These are phyloP conservation scores for Ustilago loliicola DNA, from an alignment of 1,284 basidiomycete species.

Conservation along the genomic window DNA sequence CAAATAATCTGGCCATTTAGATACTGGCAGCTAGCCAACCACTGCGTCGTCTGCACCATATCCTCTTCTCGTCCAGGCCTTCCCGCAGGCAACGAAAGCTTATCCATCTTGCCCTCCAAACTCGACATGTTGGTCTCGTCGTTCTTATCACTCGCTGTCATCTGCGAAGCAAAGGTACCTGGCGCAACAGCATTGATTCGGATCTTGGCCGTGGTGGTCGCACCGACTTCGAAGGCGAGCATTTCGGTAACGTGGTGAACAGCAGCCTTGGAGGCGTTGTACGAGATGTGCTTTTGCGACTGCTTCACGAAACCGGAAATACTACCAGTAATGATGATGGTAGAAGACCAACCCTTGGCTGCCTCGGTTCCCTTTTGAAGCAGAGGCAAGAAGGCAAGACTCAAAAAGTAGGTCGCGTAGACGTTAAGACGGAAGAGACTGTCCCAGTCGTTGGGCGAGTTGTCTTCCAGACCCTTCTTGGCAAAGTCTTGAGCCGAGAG, in stretches of 20 bases:
- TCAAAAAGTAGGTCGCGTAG: slow-evolving; percentile 50
- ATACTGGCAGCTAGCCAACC: slow-evolving; percentile 51
- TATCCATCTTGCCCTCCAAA: slow-evolving; percentile 49
- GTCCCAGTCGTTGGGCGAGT: slow-evolving; percentile 61
- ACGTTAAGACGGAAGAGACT: slow-evolving; percentile 56
- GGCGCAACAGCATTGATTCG: slow-evolving; percentile 63
- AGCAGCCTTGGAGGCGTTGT: slow-evolving; percentile 60
- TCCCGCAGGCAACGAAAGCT: slow-evolving; percentile 50
- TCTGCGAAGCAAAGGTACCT: slow-evolving; percentile 58
- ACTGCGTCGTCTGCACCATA: slow-evolving; percentile 57
- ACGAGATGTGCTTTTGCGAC: slow-evolving; percentile 54
- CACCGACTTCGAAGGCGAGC: slow-evolving; percentile 51
- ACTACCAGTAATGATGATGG: slow-evolving; percentile 47
- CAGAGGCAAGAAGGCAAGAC: slow-evolving; percentile 55
- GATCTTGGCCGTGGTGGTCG: slow-evolving; percentile 48
- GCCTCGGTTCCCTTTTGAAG: slow-evolving; percentile 47
- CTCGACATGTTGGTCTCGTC: slow-evolving; percentile 49
- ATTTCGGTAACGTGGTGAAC: slow-evolving; percentile 54
- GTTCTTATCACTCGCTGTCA: slow-evolving; percentile 51
- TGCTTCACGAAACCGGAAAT: slow-evolving; percentile 56
- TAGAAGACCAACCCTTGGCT: slow-evolving; percentile 38
- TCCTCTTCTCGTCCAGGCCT: slow-evolving; percentile 61
- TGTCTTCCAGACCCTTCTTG: slow-evolving; percentile 48
- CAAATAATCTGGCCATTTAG: slow-evolving; percentile 50
- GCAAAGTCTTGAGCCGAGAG: slow-evolving; percentile 47